Conservation (phyloP, 768 basidiomycete species). For the Tricholoma bakamatsutake region DNA sequence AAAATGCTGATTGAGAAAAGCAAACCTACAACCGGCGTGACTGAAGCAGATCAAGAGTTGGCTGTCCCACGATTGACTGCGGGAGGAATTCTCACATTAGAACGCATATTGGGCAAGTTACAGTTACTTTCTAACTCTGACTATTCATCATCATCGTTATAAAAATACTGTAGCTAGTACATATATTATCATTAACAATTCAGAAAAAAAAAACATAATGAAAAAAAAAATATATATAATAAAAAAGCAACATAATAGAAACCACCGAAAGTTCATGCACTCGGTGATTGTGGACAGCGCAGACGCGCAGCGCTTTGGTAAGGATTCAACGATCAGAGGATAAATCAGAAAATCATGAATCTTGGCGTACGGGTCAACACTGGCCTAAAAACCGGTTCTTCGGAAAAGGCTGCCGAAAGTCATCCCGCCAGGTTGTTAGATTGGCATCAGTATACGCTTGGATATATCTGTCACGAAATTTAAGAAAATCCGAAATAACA, state of each 20-base stretch:
- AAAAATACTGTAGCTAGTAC: background rate
- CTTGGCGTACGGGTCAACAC: conserved; percentile 34
- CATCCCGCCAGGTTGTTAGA: conserved; percentile 66
- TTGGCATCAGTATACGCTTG: conserved; percentile 83
- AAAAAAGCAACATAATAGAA: too few species aligned
- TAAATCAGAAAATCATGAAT: background rate
- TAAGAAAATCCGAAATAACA: background rate
- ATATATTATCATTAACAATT: too few species aligned
- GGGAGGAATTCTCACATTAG: conserved; percentile 76
- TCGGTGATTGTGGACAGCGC: too few species aligned
- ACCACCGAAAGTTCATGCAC: too few species aligned
- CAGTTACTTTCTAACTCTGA: conserved; percentile 34
- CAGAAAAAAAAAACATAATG: too few species aligned
- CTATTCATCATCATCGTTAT: background rate
- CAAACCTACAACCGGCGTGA: conserved; percentile 26
- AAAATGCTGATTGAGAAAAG: conserved; percentile 65
- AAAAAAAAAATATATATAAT: too few species aligned
- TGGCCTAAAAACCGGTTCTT: conserved; percentile 57
- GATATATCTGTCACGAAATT: conserved; percentile 30
- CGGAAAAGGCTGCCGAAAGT: conserved; percentile 62
- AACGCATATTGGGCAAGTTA: conserved; percentile 68
- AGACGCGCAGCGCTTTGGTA: background rate
- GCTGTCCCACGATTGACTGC: conserved; percentile 73
- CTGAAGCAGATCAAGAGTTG: conserved; percentile 29
- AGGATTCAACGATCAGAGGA: background rate